These are phyloP conservation scores for Conticribra guillardii DNA, from an alignment of 108 stramenopile genomes.

Conservation along the genomic window DNA sequence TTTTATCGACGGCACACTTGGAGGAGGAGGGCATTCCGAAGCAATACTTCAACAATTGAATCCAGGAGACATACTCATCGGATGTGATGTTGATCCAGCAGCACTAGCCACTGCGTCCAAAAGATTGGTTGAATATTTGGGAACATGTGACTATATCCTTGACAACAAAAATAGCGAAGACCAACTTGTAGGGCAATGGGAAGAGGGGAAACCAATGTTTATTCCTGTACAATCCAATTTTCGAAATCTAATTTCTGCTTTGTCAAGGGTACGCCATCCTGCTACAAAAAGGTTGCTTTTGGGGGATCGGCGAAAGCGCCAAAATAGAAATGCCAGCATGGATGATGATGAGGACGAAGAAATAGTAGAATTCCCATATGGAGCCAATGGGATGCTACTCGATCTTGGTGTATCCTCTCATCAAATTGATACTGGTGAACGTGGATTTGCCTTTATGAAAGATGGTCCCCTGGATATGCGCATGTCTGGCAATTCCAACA, in stretches of 20 bases:
- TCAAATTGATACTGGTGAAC: slow-evolving; percentile 89
- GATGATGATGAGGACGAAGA: slow-evolving; percentile 16
- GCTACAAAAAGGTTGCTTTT: slow-evolving; percentile 36
- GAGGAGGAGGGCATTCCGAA: slow-evolving; percentile 87
- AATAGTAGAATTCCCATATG: slow-evolving; percentile 39
- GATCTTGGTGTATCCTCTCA: slow-evolving; percentile 94
- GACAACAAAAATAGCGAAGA: slow-evolving; percentile 10
- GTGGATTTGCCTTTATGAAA: slow-evolving; percentile 93
- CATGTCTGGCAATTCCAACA: slow-evolving; percentile 65
- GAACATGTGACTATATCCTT: slow-evolving; percentile 51
- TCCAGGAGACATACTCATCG: slow-evolving; percentile 77
- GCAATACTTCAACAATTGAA: slow-evolving; percentile 64
- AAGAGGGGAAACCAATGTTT: slow-evolving; percentile 48
- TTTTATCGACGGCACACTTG: slow-evolving; percentile 88
- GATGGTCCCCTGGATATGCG: slow-evolving; percentile 97
- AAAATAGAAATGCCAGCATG: slow-evolving; percentile 3
- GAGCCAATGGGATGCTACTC: slow-evolving; percentile 92
- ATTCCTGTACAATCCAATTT: slow-evolving; percentile 66
- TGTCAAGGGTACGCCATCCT: slow-evolving; percentile 46
- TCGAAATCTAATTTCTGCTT: slow-evolving; percentile 52
- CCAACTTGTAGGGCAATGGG: slow-evolving; percentile 33
- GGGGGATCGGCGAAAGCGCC: slow-evolving; percentile 27
- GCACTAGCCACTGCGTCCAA: slow-evolving; percentile 71
- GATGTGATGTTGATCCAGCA: slow-evolving; percentile 83
- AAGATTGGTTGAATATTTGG: slow-evolving; percentile 56